phyloP scores from a whole-genome alignment of 2,329 filamentous ascomycete genomes.

The Fusarium sp. region DNA sequence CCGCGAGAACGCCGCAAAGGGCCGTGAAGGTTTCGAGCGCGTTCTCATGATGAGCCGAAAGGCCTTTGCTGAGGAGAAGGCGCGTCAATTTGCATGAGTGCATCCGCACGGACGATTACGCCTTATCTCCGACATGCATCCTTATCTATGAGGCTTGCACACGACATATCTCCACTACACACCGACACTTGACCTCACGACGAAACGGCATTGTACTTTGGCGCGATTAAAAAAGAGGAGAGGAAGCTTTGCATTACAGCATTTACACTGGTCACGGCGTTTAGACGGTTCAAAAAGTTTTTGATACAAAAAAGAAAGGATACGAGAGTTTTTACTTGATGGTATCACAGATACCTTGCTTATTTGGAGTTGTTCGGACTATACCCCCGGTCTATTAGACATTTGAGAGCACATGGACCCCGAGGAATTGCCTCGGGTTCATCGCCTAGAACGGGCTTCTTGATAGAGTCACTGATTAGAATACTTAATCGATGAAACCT shows the following conservation, averaged over 20 bases:
- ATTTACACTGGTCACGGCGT: constrained; percentile 48
- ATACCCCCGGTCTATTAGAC: constrained; percentile 53
- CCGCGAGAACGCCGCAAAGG: constrained; percentile 90
- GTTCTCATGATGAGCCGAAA: constrained; percentile 94
- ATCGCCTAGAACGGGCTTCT: constrained; percentile 50
- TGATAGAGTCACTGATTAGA: constrained; percentile 48
- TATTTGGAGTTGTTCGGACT: constrained; percentile 50
- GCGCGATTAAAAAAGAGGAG: constrained; percentile 39
- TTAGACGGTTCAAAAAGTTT: constrained; percentile 44
- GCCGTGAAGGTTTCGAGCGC: constrained; percentile 93
- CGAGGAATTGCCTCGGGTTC: constrained; percentile 42
- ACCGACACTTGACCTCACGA: constrained; percentile 41
- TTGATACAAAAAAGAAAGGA: constrained; percentile 27
- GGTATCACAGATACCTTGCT: constrained; percentile 17
- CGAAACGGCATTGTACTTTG: constrained; percentile 47
- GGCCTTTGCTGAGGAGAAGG: constrained; percentile 91
- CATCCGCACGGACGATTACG: constrained; percentile 9
- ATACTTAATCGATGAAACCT: constrained; percentile 43
- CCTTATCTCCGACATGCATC: constrained; percentile 19
- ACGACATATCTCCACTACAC: constrained; percentile 48
- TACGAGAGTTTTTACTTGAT: constrained; percentile 20
- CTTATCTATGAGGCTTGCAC: constrained; percentile 29
- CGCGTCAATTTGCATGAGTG: constrained; percentile 60
- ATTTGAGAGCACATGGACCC: constrained; percentile 44
- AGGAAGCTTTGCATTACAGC: constrained; percentile 41